phyloP scores from a whole-genome alignment of 306 rosid genomes.

The Pyrus communis region DNA sequence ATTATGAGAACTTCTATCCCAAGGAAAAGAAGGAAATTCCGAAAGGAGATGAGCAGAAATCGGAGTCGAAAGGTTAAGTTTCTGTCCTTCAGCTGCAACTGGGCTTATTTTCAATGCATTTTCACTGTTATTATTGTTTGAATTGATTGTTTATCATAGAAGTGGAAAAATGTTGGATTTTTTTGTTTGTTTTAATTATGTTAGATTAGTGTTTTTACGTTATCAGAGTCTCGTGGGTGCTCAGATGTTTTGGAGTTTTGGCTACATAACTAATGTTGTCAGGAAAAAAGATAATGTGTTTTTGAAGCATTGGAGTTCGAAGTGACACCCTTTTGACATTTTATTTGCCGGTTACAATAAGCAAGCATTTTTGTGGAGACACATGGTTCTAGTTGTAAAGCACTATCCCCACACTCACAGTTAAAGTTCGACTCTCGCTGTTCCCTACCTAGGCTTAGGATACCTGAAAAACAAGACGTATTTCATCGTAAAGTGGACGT shows the following conservation, averaged over 20 bases:
- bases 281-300: background rate
- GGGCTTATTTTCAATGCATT: background rate
- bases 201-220: background rate
- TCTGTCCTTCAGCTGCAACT: background rate
- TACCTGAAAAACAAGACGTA: background rate
- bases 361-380: background rate
- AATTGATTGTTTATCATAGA: slow-evolving; percentile 1
- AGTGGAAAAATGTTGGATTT: background rate
- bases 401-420: background rate
- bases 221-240: background rate
- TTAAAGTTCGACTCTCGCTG: background rate
- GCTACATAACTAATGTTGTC: background rate
- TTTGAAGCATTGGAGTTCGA: background rate
- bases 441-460: background rate
- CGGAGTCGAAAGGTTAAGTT: slow-evolving; percentile 70
- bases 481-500: background rate
- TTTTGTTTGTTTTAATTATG: background rate
- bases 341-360: background rate
- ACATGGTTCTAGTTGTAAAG: background rate
- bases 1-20: slow-evolving; percentile 81
- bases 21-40: slow-evolving; percentile 83
- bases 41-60: slow-evolving; percentile 58
- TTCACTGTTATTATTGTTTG: slow-evolving; percentile 7
- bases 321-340: background rate
- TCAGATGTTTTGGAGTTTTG: background rate